Evolutionary conservation across 306 rosid species (phyloP).

Genomic region (Vigna radiata): DNA sequence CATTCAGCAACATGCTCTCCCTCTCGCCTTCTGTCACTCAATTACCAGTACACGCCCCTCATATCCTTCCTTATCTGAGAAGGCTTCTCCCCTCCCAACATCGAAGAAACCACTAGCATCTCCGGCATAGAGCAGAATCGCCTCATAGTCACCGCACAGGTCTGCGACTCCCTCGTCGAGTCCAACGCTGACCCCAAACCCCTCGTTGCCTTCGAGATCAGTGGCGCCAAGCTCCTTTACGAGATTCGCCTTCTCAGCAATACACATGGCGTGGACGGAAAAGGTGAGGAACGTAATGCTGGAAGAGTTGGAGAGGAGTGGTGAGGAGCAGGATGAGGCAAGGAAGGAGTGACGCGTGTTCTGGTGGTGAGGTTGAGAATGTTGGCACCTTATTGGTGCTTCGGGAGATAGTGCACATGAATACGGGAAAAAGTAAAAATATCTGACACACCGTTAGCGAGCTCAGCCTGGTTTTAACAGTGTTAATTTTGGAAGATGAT

Average conservation of each 20-base stretch:
- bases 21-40: slow-evolving; percentile 15
- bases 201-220: slow-evolving; percentile 56
- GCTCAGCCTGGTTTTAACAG: too few relatives aligned
- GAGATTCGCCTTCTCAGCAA: slow-evolving; percentile 70
- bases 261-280: slow-evolving; percentile 57
- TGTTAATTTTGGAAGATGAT: too few relatives aligned
- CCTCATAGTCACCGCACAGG: too few relatives aligned
- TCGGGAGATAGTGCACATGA: too few relatives aligned
- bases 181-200: slow-evolving; percentile 56
- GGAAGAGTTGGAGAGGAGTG: slow-evolving; percentile 35
- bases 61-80: slow-evolving; percentile 68
- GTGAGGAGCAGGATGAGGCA: not conserved
- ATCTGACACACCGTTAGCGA: too few relatives aligned
- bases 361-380: slow-evolving; percentile 80
- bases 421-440: too few relatives aligned
- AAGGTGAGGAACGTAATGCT: slow-evolving; percentile 49
- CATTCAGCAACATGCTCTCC: slow-evolving; percentile 21
- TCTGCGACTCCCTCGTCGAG: too few relatives aligned
- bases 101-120: slow-evolving; percentile 82
- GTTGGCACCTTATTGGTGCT: too few relatives aligned
- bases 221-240: slow-evolving; percentile 74
- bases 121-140: slow-evolving; percentile 77
- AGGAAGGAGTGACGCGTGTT: slow-evolving; percentile 47
- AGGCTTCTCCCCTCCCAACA: slow-evolving; percentile 71
- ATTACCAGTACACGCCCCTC: slow-evolving; percentile 79